Percentiles rank a stretch among this genome's conserved stretches.
phyloP scores from a whole-genome alignment of 2,329 filamentous ascomycete species.

The Ascochyta koolunga region DNA sequence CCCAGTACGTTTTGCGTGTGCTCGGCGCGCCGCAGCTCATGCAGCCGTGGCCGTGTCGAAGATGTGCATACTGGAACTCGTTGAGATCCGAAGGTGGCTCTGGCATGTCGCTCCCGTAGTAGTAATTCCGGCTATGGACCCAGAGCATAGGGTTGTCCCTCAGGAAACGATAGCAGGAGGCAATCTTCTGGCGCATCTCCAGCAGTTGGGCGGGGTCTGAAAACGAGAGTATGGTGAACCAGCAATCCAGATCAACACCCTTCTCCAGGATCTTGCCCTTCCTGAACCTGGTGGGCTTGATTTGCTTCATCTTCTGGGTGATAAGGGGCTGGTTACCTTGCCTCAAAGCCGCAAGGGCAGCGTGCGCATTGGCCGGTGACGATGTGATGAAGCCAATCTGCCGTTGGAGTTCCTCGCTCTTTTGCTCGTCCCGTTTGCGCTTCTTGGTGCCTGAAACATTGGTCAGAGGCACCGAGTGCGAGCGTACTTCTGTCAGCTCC shows the following conservation, averaged over 20 bases:
- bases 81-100: constrained; percentile 44
- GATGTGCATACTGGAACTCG: constrained; percentile 49
- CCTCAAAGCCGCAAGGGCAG: constrained; percentile 2
- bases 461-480: constrained; percentile 37
- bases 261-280: constrained; percentile 36
- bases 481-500: constrained; percentile 35
- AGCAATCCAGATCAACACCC: constrained; percentile 41
- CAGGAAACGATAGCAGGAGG: constrained; percentile 44
- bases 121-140: constrained; percentile 45
- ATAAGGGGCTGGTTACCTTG: constrained; percentile 18
- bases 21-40: constrained; percentile 45
- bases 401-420: constrained; percentile 10
- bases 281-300: constrained; percentile 37
- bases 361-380: constrained; percentile 9
- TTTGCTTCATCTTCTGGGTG: constrained; percentile 29
- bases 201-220: constrained; percentile 44
- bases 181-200: constrained; percentile 43
- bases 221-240: constrained; percentile 46
- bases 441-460: constrained; percentile 37
- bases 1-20: constrained; percentile 52
- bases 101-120: constrained; percentile 42
- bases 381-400: constrained; percentile 7
- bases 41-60: constrained; percentile 49
- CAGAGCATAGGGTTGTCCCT: constrained; percentile 46
- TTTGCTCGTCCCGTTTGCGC: constrained; percentile 23